Percentiles rank a stretch among this genome's conserved stretches.
Conservation (phyloP, 2,329 filamentous ascomycete genomes). For the Fusarium sp. region DNA sequence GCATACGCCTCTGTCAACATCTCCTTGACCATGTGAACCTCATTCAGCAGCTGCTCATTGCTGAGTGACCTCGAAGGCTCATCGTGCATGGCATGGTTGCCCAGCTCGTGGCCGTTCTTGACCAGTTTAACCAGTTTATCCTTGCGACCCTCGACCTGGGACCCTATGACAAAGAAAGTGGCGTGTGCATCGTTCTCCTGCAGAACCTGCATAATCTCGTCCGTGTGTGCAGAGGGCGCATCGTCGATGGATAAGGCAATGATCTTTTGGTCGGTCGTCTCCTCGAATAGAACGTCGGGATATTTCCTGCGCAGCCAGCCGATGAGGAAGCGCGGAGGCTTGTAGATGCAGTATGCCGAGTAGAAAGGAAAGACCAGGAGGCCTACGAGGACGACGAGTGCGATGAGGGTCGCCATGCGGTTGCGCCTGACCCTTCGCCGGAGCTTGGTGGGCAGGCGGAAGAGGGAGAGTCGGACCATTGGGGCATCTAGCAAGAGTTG, state of each 20-base stretch:
- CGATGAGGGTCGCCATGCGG: conserved; percentile 66
- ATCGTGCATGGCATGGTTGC: conserved; percentile 91
- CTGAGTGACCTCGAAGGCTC: conserved; percentile 76
- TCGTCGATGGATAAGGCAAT: conserved; percentile 91
- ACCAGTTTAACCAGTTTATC: conserved; percentile 68
- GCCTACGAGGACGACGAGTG: conserved; percentile 52
- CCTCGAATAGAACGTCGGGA: conserved; percentile 84
- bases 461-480: conserved; percentile 59
- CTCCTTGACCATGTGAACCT: conserved; percentile 74
- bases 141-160: conserved; percentile 73
- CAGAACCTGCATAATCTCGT: conserved; percentile 77
- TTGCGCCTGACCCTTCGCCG: conserved; percentile 69
- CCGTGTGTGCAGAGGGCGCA: conserved; percentile 79
- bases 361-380: conserved; percentile 55
- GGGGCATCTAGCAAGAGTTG: conserved; percentile 32
- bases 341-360: conserved; percentile 79
- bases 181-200: conserved; percentile 74
- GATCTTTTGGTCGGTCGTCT: conserved; percentile 69
- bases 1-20: conserved; percentile 70
- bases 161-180: conserved; percentile 91
- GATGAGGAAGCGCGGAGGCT: conserved; percentile 80
- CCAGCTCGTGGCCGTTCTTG: conserved; percentile 76
- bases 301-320: conserved; percentile 76
- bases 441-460: conserved; percentile 67
- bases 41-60: conserved; percentile 67